Percentiles rank a stretch among this genome's conserved stretches.
phyloP scores from a whole-genome alignment of 805 yeast species.

The Kluyveromyces nonfermentans region DNA sequence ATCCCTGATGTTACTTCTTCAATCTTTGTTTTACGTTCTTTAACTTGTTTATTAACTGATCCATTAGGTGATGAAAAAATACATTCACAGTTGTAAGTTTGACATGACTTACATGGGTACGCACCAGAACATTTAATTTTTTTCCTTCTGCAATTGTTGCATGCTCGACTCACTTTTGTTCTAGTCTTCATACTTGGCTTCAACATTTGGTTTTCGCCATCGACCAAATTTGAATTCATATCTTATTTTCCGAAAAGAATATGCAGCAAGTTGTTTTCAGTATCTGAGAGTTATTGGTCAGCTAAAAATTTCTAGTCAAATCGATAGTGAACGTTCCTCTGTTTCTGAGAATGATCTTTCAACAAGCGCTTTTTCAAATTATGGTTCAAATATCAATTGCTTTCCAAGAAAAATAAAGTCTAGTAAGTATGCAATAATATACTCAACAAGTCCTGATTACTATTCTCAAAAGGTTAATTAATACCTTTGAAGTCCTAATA shows the following conservation, averaged over 20 bases:
- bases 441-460: too few species aligned
- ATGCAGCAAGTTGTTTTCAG: background rate
- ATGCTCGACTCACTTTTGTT: slow-evolving; percentile 20
- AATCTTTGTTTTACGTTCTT: background rate
- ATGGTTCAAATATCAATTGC: too few species aligned
- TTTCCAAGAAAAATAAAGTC: too few species aligned
- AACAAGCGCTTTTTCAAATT: too few species aligned
- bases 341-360: too few species aligned
- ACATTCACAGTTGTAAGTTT: slow-evolving; percentile 25
- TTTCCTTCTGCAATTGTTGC: slow-evolving; percentile 27
- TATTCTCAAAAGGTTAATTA: too few species aligned
- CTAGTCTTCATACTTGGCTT: slow-evolving; percentile 6
- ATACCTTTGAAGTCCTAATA: too few species aligned
- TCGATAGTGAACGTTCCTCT: too few species aligned
- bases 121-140: slow-evolving; percentile 29
- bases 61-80: slow-evolving; percentile 8
- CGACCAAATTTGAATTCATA: background rate
- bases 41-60: background rate
- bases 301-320: too few species aligned
- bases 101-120: slow-evolving; percentile 26
- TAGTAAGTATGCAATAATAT: too few species aligned
- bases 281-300: too few species aligned
- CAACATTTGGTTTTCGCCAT: background rate
- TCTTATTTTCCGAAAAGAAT: background rate
- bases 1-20: background rate